These are phyloP conservation scores for Orbilia oligospora DNA, from an alignment of 2,329 filamentous ascomycete genomes.

Conservation along the genomic window DNA sequence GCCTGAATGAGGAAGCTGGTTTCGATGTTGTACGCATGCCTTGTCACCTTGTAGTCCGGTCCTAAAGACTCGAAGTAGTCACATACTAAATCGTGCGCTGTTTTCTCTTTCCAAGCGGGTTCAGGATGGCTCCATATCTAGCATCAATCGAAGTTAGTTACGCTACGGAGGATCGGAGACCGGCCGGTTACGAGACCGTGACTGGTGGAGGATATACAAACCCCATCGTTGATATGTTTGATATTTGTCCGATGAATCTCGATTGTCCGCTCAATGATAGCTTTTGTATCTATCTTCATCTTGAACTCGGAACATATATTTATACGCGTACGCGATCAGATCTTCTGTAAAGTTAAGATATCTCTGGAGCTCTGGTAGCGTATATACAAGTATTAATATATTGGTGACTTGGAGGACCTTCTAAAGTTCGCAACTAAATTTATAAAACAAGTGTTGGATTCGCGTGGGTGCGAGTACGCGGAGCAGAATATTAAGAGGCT, in stretches of 20 bases:
- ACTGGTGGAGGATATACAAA: neutral
- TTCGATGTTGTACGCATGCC: constrained; percentile 71
- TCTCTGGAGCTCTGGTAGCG: too few relatives aligned
- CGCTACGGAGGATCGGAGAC: too few relatives aligned
- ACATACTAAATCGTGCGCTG: constrained; percentile 70
- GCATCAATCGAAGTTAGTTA: neutral
- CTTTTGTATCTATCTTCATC: constrained; percentile 33
- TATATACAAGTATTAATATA: too few relatives aligned
- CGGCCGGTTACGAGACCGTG: too few relatives aligned
- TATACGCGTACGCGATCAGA: too few relatives aligned
- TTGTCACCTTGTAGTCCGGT: constrained; percentile 71
- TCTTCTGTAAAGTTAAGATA: too few relatives aligned
- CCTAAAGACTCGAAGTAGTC: constrained; percentile 69
- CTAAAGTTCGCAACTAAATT: too few relatives aligned
- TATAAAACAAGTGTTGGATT: too few relatives aligned
- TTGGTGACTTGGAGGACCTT: too few relatives aligned
- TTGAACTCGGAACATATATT: too few relatives aligned
- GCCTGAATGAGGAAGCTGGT: constrained; percentile 66
- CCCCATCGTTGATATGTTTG: constrained; percentile 35
- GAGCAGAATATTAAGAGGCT: neutral
- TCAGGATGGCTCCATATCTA: constrained; percentile 71
- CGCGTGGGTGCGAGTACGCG: too few relatives aligned
- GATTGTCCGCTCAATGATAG: constrained; percentile 9
- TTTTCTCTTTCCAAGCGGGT: constrained; percentile 69
- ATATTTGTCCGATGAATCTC: constrained; percentile 15